These are phyloP conservation scores for Berberis vulgaris DNA, from an alignment of 164 flowering plant species.

Conservation along the genomic window DNA sequence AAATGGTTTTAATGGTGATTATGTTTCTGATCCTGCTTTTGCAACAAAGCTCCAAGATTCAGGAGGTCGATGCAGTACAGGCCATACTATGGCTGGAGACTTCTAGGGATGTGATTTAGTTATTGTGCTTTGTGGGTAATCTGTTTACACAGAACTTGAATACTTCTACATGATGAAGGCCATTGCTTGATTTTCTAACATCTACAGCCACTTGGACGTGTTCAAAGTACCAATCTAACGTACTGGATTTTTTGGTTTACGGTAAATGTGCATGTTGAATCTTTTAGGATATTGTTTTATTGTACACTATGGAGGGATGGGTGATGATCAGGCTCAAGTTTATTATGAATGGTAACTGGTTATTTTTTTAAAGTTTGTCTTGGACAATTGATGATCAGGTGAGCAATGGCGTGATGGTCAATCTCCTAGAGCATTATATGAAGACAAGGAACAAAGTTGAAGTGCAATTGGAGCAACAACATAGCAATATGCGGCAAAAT, in stretches of 20 bases:
- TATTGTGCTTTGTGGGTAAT: background rate
- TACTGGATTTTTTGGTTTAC: background rate
- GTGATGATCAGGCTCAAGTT: no score
- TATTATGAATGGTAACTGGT: no score
- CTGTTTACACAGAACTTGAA: background rate
- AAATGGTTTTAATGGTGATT: background rate
- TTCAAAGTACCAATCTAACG: background rate
- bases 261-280: background rate
- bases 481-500: no score
- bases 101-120: background rate
- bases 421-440: no score
- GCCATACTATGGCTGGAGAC: slow-evolving; percentile 34
- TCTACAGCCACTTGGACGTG: background rate
- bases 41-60: slow-evolving; percentile 62
- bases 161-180: background rate
- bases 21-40: background rate
- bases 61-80: slow-evolving; percentile 61
- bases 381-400: no score
- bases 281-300: no score
- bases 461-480: no score
- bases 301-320: no score
- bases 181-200: no score
- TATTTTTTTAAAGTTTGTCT: no score
- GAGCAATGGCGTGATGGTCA: no score
- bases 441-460: no score